Conservation (phyloP, 140 eudicot species). For the Cichorium intybus region DNA sequence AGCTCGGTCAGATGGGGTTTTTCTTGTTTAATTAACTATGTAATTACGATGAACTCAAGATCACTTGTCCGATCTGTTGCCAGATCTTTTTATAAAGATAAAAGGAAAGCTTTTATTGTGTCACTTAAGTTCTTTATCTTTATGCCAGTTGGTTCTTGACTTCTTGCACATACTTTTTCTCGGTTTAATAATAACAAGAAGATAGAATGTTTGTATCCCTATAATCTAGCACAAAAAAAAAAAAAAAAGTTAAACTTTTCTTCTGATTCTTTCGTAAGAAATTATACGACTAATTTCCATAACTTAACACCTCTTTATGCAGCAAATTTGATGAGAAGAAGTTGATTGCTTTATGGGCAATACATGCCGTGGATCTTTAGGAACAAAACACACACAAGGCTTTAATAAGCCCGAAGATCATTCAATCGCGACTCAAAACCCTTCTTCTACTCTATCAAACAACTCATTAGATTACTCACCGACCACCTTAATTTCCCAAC, state of each 20-base stretch:
- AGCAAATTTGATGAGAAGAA: conserved; percentile 33
- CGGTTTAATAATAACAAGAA: too few relatives aligned
- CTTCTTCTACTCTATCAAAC: conserved; percentile 31
- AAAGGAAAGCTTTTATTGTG: neutral
- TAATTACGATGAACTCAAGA: conserved; percentile 1
- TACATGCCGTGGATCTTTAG: conserved; percentile 99
- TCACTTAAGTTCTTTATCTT: too few relatives aligned
- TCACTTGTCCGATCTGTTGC: conserved; percentile 21
- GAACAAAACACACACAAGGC: conserved; percentile 57
- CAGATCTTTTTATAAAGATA: conserved; percentile 4
- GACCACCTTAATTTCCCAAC: conserved; percentile 49
- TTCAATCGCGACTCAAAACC: conserved; percentile 41
- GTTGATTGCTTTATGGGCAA: conserved; percentile 96
- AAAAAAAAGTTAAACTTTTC: too few relatives aligned
- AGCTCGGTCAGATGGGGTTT: neutral
- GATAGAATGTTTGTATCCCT: too few relatives aligned
- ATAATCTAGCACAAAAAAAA: too few relatives aligned
- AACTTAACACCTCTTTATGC: neutral
- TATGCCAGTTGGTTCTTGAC: too few relatives aligned
- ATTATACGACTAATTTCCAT: neutral
- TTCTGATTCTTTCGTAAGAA: too few relatives aligned
- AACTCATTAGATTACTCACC: conserved; percentile 55
- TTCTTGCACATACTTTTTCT: too few relatives aligned
- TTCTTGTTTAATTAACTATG: neutral
- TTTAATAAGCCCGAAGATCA: conserved; percentile 72